Evolutionary conservation across 2,329 filamentous ascomycete species (phyloP).

Genomic region (Fusarium paranaense): DNA sequence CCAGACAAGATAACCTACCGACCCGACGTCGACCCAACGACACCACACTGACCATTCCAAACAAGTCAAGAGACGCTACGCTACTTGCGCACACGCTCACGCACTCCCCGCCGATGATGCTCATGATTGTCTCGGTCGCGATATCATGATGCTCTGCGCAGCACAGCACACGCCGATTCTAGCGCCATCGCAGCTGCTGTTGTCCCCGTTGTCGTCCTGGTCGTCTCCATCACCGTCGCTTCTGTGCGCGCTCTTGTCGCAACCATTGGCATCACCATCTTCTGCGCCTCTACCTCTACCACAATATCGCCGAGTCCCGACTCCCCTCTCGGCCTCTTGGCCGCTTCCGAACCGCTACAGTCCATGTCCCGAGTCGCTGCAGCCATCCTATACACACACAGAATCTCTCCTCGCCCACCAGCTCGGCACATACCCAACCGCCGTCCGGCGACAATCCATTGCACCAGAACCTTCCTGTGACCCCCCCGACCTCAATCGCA

Average conservation of each 20-base stretch:
- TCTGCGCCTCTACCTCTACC: neutral
- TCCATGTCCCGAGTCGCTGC: constrained; percentile 42
- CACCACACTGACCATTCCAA: neutral
- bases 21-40: constrained; percentile 20
- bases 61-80: constrained; percentile 5
- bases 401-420: constrained; percentile 35
- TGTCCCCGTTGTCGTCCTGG: constrained; percentile 15
- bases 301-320: constrained; percentile 9
- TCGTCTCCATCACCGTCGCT: constrained; percentile 14
- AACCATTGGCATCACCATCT: constrained; percentile 24
- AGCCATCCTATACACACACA: constrained; percentile 36
- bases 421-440: constrained; percentile 16
- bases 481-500: constrained; percentile 33
- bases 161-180: constrained; percentile 48
- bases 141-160: constrained; percentile 59
- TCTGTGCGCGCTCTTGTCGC: constrained; percentile 13
- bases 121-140: constrained; percentile 46
- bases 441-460: constrained; percentile 27
- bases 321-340: constrained; percentile 10
- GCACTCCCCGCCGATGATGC: constrained; percentile 45
- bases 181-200: constrained; percentile 42
- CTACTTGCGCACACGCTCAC: constrained; percentile 7
- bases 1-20: constrained; percentile 23
- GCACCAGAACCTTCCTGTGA: constrained; percentile 36
- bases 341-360: constrained; percentile 27